Evolutionary conservation across 1,284 basidiomycete genomes (phyloP).

Genomic region (Tylopilus orsonianus): DNA sequence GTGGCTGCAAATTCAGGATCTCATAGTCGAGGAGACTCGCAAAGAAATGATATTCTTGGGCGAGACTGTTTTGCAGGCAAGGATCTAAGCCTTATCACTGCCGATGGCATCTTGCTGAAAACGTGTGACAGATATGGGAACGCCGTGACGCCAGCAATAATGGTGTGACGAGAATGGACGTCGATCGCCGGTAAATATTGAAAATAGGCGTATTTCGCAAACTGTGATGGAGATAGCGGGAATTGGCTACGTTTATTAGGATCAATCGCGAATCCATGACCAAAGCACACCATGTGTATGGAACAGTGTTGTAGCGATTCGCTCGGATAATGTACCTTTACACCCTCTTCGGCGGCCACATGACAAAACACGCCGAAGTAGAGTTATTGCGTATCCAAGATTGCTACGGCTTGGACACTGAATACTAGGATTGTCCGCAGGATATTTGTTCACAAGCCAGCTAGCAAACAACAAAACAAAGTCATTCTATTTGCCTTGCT

Average conservation of each 20-base stretch:
- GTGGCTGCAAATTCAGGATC: conserved; percentile 97
- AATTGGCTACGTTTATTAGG: conserved; percentile 25
- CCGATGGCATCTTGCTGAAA: conserved; percentile 10
- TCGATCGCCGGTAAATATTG: conserved; percentile 32
- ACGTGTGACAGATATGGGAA: conserved; percentile 64
- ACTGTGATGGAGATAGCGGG: conserved; percentile 31
- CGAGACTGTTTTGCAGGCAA: conserved; percentile 91
- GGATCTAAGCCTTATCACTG: conserved; percentile 13
- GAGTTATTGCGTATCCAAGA: background rate
- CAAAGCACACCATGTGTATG: conserved; percentile 6
- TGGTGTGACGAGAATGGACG: conserved; percentile 27
- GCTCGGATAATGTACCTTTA: conserved; percentile 16
- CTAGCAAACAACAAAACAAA: background rate
- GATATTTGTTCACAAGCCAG: background rate
- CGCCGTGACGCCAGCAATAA: conserved; percentile 39
- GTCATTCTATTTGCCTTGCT: conserved; percentile 13
- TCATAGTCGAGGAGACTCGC: conserved; percentile 93
- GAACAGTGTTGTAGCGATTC: conserved; percentile 11
- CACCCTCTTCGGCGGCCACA: conserved; percentile 17
- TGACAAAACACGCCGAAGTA: conserved; percentile 8
- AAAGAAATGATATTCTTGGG: conserved; percentile 98
- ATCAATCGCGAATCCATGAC: conserved; percentile 16
- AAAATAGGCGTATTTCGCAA: conserved; percentile 11
- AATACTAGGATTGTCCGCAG: background rate
- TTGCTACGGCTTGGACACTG: background rate